A percentile compares a stretch with the other conserved stretches of the same genome.
Evolutionary conservation across 1,284 basidiomycete species (phyloP).

Genomic region (Sporisorium sorghi): DNA sequence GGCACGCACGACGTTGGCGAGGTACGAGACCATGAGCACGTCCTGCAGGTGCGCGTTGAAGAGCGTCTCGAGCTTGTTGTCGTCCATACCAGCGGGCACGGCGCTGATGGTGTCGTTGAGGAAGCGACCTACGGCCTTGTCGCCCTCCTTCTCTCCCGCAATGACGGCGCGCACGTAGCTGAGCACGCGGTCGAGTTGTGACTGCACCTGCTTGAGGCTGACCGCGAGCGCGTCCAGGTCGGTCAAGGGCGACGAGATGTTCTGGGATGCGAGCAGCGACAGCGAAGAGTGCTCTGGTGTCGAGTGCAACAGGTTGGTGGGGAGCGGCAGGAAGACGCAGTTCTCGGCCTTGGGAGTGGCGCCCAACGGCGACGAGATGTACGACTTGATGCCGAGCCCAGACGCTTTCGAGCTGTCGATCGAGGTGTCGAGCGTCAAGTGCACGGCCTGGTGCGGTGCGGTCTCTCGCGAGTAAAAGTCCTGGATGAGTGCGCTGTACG

Average conservation of each 20-base stretch:
- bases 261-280: conserved; percentile 80
- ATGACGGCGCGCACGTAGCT: conserved; percentile 87
- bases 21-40: conserved; percentile 91
- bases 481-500: conserved; percentile 96
- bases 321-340: conserved; percentile 66
- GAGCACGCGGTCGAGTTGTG: conserved; percentile 86
- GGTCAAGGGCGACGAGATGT: conserved; percentile 52
- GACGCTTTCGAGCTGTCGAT: conserved; percentile 68
- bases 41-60: conserved; percentile 75
- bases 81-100: conserved; percentile 61
- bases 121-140: conserved; percentile 89
- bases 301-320: conserved; percentile 58
- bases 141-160: conserved; percentile 81
- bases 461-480: conserved; percentile 97
- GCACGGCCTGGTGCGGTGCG: conserved; percentile 86
- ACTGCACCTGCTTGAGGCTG: conserved; percentile 78
- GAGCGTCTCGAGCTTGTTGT: conserved; percentile 61
- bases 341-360: conserved; percentile 64
- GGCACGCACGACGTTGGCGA: conserved; percentile 90
- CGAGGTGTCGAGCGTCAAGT: conserved; percentile 91
- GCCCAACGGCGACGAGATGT: conserved; percentile 77
- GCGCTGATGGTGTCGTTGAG: conserved; percentile 81
- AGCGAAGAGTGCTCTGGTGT: conserved; percentile 70
- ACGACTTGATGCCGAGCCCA: conserved; percentile 79
- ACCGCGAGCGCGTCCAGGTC: conserved; percentile 74